These are phyloP conservation scores for Leucaena leucocephala DNA, from an alignment of 306 rosid genomes.

Conservation along the genomic window DNA sequence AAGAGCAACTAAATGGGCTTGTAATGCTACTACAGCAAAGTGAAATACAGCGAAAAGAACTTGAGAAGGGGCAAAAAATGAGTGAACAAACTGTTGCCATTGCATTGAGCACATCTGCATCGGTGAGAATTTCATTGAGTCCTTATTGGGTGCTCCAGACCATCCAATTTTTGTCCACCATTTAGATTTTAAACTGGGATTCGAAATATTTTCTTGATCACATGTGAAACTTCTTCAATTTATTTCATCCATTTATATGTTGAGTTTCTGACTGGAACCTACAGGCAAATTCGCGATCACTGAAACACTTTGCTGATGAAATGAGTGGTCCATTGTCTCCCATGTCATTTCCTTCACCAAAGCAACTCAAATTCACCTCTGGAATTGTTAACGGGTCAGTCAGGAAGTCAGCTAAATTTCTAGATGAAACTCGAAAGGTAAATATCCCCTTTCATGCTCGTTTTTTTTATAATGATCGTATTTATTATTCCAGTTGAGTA, in stretches of 20 bases:
- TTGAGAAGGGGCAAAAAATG: slow-evolving; percentile 59
- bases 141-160: too few species aligned
- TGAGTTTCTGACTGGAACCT: slow-evolving; percentile 30
- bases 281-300: slow-evolving; percentile 62
- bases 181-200: slow-evolving; percentile 25
- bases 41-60: slow-evolving; percentile 65
- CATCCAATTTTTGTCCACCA: slow-evolving; percentile 13
- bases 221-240: slow-evolving; percentile 11
- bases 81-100: slow-evolving; percentile 54
- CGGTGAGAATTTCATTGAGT: slow-evolving; percentile 57
- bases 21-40: slow-evolving; percentile 58
- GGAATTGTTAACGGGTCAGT: slow-evolving; percentile 70
- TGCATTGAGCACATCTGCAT: slow-evolving; percentile 51
- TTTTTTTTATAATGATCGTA: not conserved
- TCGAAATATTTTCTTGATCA: slow-evolving; percentile 21
- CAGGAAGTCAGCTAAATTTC: slow-evolving; percentile 53
- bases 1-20: slow-evolving; percentile 72
- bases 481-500: slow-evolving; percentile 27
- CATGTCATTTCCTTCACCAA: slow-evolving; percentile 72
- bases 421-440: slow-evolving; percentile 65
- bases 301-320: slow-evolving; percentile 76
- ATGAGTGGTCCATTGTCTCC: slow-evolving; percentile 69
- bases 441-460: slow-evolving; percentile 16
- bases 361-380: slow-evolving; percentile 84
- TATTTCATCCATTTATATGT: slow-evolving; percentile 12